A percentile compares a stretch with the other conserved stretches of the same genome.
These are phyloP conservation scores for Trichophyton simii DNA, from an alignment of 2,329 filamentous ascomycete genomes.

Conservation along the genomic window DNA sequence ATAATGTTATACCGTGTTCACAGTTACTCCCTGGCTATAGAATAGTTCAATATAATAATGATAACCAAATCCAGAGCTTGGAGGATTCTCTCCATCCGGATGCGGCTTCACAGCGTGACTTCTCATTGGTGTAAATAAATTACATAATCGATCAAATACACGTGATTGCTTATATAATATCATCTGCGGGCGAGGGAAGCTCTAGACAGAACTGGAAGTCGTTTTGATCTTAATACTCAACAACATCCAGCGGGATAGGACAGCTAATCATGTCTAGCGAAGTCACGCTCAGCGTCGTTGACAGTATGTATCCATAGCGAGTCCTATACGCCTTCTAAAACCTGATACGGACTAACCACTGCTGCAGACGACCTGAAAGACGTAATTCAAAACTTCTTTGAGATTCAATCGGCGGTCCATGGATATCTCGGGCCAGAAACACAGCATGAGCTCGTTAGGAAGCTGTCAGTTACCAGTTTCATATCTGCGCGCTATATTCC, in stretches of 20 bases:
- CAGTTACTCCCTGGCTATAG: neutral
- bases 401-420: constrained; percentile 46
- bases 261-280: neutral
- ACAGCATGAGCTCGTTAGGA: constrained; percentile 44
- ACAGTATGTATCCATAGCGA: neutral
- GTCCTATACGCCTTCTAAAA: neutral
- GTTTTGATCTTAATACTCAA: neutral
- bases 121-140: neutral
- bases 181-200: neutral
- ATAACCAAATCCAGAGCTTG: neutral
- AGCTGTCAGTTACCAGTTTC: constrained; percentile 35
- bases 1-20: neutral
- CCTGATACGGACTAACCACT: neutral
- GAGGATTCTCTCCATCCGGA: neutral
- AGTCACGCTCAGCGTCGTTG: neutral
- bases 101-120: neutral
- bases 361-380: constrained; percentile 44
- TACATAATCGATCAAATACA: neutral
- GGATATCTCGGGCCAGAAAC: constrained; percentile 47
- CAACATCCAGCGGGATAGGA: neutral
- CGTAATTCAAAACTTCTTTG: constrained; percentile 50
- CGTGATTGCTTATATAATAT: neutral
- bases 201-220: neutral
- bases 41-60: neutral
- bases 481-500: neutral